Evolutionary conservation across 2,329 filamentous ascomycete species (phyloP).

Genomic region (Leptosphaerulina australis): DNA sequence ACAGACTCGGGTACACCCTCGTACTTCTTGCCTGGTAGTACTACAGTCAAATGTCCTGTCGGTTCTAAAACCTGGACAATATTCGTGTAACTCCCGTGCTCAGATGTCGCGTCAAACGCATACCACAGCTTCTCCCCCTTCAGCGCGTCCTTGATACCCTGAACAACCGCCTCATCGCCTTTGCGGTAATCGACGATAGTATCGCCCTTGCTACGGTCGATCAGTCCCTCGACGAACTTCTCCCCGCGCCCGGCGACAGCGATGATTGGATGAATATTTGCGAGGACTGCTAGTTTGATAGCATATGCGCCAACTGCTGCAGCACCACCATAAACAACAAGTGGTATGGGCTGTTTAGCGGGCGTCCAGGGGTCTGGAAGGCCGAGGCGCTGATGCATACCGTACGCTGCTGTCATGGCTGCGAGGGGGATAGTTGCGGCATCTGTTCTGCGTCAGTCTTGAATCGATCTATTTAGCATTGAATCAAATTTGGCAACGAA

Average conservation of each 20-base stretch:
- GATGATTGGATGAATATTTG: constrained; percentile 53
- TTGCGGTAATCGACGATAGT: constrained; percentile 60
- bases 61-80: constrained; percentile 48
- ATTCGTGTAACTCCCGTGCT: constrained; percentile 55
- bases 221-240: constrained; percentile 46
- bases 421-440: constrained; percentile 56
- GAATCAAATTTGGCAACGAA: constrained; percentile 22
- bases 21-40: constrained; percentile 54
- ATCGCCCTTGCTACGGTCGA: constrained; percentile 51
- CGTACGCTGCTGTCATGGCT: constrained; percentile 54
- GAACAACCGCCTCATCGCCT: constrained; percentile 54
- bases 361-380: constrained; percentile 51
- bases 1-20: constrained; percentile 50
- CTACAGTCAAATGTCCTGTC: constrained; percentile 45
- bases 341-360: constrained; percentile 26
- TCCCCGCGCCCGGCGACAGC: constrained; percentile 49
- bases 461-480: not conserved
- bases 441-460: constrained; percentile 28
- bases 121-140: constrained; percentile 55
- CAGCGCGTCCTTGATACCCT: constrained; percentile 53
- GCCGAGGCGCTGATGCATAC: constrained; percentile 52
- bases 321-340: constrained; percentile 52
- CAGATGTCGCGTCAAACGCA: constrained; percentile 64
- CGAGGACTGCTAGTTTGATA: constrained; percentile 48
- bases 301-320: constrained; percentile 51